Evolutionary conservation across 2,329 filamentous ascomycete genomes (phyloP).

Genomic region (Xylariales sp.): DNA sequence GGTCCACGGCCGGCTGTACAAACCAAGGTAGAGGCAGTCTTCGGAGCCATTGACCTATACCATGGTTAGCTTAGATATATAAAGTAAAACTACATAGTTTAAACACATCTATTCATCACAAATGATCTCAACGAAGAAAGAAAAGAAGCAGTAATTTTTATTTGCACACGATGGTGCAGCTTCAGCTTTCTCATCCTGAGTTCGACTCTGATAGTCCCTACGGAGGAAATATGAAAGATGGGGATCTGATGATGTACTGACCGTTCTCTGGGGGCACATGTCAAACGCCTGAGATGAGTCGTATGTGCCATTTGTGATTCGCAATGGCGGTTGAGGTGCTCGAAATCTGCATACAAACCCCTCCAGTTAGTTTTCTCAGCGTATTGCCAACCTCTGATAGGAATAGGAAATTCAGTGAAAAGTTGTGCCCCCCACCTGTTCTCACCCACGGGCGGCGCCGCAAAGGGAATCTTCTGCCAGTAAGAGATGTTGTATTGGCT

Average conservation of each 20-base stretch:
- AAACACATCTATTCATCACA: too few species aligned
- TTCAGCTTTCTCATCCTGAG: too few species aligned
- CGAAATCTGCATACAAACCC: slow-evolving; percentile 42
- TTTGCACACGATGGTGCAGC: too few species aligned
- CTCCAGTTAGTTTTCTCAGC: background rate
- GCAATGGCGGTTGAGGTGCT: slow-evolving; percentile 51
- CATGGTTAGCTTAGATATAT: too few species aligned
- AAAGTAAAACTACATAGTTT: too few species aligned
- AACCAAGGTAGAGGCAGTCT: slow-evolving; percentile 57
- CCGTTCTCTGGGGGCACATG: slow-evolving; percentile 54
- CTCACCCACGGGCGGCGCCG: slow-evolving; percentile 49
- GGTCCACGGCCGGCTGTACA: slow-evolving; percentile 56
- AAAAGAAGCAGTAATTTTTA: too few species aligned
- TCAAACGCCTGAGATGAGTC: slow-evolving; percentile 51
- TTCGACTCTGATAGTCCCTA: too few species aligned
- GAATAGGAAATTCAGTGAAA: too few species aligned
- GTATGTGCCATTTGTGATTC: slow-evolving; percentile 44
- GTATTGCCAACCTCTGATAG: too few species aligned
- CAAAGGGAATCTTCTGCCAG: slow-evolving; percentile 58
- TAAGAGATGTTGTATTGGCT: slow-evolving; percentile 51
- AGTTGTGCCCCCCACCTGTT: slow-evolving; percentile 31
- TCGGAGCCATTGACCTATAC: slow-evolving; percentile 45
- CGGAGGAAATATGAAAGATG: too few species aligned
- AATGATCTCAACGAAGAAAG: too few species aligned
- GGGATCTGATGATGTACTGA: slow-evolving; percentile 13